phyloP scores from a whole-genome alignment of 2,329 filamentous ascomycete genomes.

The Thermothelomyces thermophilus region DNA sequence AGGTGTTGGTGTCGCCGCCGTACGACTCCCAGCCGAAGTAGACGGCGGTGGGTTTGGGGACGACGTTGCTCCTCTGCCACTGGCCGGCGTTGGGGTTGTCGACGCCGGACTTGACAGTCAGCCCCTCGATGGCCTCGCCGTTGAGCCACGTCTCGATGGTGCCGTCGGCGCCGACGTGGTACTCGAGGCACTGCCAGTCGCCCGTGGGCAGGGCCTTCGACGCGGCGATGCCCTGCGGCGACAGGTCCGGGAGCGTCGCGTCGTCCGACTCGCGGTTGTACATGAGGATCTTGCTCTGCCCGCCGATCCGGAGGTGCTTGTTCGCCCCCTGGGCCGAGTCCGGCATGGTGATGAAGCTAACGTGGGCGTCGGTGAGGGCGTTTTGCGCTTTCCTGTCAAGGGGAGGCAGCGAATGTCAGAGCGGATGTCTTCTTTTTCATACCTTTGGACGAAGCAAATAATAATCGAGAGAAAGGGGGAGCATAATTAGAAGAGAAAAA shows the following conservation, averaged over 20 bases:
- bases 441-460: too few relatives aligned
- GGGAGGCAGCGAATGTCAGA: too few relatives aligned
- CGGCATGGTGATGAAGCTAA: conserved; percentile 59
- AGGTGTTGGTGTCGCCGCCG: conserved; percentile 52
- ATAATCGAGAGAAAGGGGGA: too few relatives aligned
- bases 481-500: conserved; percentile 7
- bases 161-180: conserved; percentile 52
- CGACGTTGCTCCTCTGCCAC: conserved; percentile 45
- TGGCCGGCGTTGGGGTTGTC: conserved; percentile 46
- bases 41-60: conserved; percentile 47
- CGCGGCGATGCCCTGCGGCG: conserved; percentile 50
- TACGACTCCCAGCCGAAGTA: conserved; percentile 61
- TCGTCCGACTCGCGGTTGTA: conserved; percentile 59
- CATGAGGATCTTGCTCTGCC: conserved; percentile 56
- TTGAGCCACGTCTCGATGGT: conserved; percentile 57
- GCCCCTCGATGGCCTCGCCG: conserved; percentile 42
- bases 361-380: conserved; percentile 51
- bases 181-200: conserved; percentile 54
- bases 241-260: conserved; percentile 56
- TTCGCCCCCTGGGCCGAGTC: conserved; percentile 48
- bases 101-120: conserved; percentile 42
- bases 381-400: conserved; percentile 47
- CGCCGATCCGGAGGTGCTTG: conserved; percentile 57
- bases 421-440: too few relatives aligned
- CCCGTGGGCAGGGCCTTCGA: conserved; percentile 46